Evolutionary conservation across 2,329 filamentous ascomycete species (phyloP).

Genomic region (Emergomyces orientalis): DNA sequence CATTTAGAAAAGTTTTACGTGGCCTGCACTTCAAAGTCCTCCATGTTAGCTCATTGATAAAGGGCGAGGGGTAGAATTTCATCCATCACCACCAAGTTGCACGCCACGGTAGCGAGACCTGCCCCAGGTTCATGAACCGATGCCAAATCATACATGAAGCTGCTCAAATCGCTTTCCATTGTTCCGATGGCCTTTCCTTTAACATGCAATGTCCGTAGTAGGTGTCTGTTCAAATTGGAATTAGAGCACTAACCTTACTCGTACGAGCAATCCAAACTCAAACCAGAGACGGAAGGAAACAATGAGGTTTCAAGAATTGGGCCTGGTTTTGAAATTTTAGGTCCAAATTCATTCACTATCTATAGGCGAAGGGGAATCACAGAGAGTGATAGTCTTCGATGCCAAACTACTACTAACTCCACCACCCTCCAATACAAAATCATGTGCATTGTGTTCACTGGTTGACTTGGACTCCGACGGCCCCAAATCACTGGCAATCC

Average conservation of each 20-base stretch:
- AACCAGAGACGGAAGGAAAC: not conserved
- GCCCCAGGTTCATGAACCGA: constrained; percentile 52
- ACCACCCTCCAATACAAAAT: constrained; percentile 61
- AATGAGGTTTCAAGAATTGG: not conserved
- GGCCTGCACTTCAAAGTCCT: constrained; percentile 27
- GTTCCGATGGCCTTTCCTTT: constrained; percentile 61
- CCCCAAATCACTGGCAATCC: constrained; percentile 64
- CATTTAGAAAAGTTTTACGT: not conserved
- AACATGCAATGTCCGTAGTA: constrained; percentile 53
- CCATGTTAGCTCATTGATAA: constrained; percentile 69
- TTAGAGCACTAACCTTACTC: constrained; percentile 60
- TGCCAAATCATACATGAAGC: too few species aligned
- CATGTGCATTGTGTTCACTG: constrained; percentile 56
- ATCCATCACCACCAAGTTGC: constrained; percentile 59
- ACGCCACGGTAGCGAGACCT: constrained; percentile 58
- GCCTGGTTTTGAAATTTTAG: constrained; percentile 14
- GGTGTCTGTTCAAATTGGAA: constrained; percentile 61
- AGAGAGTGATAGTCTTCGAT: constrained; percentile 56
- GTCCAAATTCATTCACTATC: constrained; percentile 59
- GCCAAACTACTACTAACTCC: constrained; percentile 61
- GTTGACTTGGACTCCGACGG: constrained; percentile 61
- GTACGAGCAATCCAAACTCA: not conserved
- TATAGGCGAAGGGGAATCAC: constrained; percentile 61
- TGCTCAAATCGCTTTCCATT: constrained; percentile 55
- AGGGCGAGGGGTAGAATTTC: constrained; percentile 54